phyloP scores from a whole-genome alignment of 805 yeast species.

The Starmerella floricola region DNA sequence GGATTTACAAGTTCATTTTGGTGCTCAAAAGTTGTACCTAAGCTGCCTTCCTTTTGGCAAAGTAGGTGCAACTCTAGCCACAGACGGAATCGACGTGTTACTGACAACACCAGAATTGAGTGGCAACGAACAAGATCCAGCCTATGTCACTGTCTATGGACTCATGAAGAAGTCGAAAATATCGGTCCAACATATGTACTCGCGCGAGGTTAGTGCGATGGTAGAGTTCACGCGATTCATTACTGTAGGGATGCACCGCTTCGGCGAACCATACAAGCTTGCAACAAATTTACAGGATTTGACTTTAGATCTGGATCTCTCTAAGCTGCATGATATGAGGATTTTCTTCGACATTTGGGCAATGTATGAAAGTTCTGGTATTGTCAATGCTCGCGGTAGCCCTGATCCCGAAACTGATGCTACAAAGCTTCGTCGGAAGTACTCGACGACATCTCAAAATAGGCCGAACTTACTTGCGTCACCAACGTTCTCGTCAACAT shows the following conservation, averaged over 20 bases:
- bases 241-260: constrained; percentile 5
- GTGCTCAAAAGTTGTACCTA: constrained; percentile 59
- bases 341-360: constrained; percentile 37
- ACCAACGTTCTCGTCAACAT: too few species aligned
- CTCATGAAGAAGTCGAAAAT: constrained; percentile 49
- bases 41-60: constrained; percentile 93
- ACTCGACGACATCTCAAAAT: constrained; percentile 7
- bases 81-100: constrained; percentile 55
- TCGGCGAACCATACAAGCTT: constrained; percentile 23
- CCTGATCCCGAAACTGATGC: constrained; percentile 7
- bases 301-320: constrained; percentile 54
- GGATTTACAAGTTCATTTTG: constrained; percentile 38
- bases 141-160: constrained; percentile 36
- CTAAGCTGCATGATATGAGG: constrained; percentile 77
- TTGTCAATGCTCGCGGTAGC: not conserved
- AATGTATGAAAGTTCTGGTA: constrained; percentile 8
- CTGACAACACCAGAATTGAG: constrained; percentile 27
- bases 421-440: constrained; percentile 10
- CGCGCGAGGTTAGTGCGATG: constrained; percentile 71
- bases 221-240: constrained; percentile 6
- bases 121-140: constrained; percentile 5
- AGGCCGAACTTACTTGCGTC: not conserved
- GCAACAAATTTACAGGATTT: constrained; percentile 39
- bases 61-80: constrained; percentile 72
- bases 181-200: constrained; percentile 77